Conservation (phyloP, 257 asterid genomes). For the Solanum pinnatisectum region DNA sequence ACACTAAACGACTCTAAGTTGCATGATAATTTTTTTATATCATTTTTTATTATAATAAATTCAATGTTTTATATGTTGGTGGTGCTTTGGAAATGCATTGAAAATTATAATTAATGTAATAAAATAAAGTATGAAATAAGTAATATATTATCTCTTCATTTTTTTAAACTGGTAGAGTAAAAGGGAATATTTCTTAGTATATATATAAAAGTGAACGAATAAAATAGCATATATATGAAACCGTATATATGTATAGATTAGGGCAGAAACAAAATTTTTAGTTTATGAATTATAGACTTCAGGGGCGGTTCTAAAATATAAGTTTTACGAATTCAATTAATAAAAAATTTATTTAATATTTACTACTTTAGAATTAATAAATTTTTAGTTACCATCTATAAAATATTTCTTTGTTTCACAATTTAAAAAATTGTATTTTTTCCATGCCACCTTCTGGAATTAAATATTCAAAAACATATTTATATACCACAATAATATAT, state of each 20-base stretch:
- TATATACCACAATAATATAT: neutral
- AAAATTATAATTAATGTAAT: too few species aligned
- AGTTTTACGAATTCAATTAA: neutral
- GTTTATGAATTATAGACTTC: neutral
- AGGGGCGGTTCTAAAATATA: neutral
- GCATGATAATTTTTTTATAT: too few species aligned
- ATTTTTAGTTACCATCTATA: neutral
- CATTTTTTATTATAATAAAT: too few species aligned
- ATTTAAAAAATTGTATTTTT: neutral
- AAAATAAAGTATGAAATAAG: too few species aligned
- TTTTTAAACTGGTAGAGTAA: too few species aligned
- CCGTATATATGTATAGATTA: too few species aligned
- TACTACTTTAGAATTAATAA: neutral
- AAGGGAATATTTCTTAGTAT: too few species aligned
- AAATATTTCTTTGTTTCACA: neutral
- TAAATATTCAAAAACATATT: neutral
- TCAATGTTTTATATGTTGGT: too few species aligned
- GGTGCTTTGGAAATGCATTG: too few species aligned
- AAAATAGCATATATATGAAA: neutral
- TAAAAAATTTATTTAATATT: neutral
- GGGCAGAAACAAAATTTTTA: neutral
- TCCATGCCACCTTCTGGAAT: neutral
- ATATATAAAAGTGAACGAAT: too few species aligned
- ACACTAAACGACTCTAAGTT: too few species aligned
- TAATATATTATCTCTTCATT: too few species aligned